Evolutionary conservation across 176 grass and related monocot genomes (phyloP), one percentile per base, ranked within the genome.

Genomic region (Oryza longistaminata): DNA sequence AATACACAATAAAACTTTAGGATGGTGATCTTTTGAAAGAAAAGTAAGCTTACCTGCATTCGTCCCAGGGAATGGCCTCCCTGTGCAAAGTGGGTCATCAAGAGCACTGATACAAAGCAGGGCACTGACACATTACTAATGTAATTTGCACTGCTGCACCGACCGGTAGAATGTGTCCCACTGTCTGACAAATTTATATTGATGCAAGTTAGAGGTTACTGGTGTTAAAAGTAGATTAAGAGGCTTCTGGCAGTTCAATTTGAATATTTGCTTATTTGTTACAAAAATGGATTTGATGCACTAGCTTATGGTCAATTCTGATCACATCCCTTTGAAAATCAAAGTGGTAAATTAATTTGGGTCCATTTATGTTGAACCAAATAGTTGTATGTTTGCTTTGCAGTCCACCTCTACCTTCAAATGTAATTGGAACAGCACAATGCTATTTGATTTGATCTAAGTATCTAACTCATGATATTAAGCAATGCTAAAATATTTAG

Each of bases 21-120:
- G 65, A 64, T 10, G 60, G 58, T 49, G 68, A 69, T 4, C 42
- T 43, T 68, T 29, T 6, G 13, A 31, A 13, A 74, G 16, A 78
- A 14, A 68, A 75, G 12, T 25, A 61, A 24, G 15, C 65, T 40
- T 88, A 87, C 93, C 90, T 95, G 93, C 96, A 98, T 87, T 98
- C 96, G 72, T 98, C 96, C 87, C 89, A 98, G 40, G 96, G 96
- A 90, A 98, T 98, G 61, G 93, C 91, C 82, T 98, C 96, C 84
- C 78, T 83, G 96, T 95, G 90, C 93, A 98, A 75, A 98, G 88
- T 4, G 96, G 96, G 37, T 98, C 96, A 81, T 98, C 96, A 77
- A 98, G 90, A 82, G 96, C 91, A 88, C 91, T 98, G 74, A 98
- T 83, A 88, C 93, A 98, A 67, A 98, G 85, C 74, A 98, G 79